These are phyloP conservation scores for Kazachstania sp. DNA, from an alignment of 1,139 yeast species.

Conservation along the genomic window DNA sequence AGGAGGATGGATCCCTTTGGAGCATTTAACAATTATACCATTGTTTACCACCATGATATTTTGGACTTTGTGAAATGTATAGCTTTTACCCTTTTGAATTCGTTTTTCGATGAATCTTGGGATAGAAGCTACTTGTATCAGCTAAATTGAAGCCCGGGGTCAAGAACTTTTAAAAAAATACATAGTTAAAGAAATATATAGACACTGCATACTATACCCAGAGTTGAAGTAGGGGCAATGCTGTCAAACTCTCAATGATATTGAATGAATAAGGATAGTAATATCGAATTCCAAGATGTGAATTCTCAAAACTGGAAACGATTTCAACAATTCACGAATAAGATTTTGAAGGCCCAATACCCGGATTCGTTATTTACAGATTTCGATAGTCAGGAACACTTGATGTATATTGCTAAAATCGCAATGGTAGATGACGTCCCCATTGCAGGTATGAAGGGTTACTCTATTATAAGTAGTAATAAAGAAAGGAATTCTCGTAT, in stretches of 20 bases:
- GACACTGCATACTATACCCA: too few relatives aligned
- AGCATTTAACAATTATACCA: not conserved
- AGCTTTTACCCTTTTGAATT: too few relatives aligned
- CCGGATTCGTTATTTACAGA: conserved; percentile 1
- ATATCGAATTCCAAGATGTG: not conserved
- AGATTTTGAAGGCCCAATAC: not conserved
- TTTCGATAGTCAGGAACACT: not conserved
- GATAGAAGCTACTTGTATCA: too few relatives aligned
- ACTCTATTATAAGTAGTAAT: conserved; percentile 26
- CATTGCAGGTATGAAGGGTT: conserved; percentile 61
- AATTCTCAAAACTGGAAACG: not conserved
- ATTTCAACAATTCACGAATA: not conserved
- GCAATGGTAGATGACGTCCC: conserved; percentile 49
- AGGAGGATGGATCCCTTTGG: not conserved
- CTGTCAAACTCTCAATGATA: not conserved
- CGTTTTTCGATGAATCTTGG: too few relatives aligned
- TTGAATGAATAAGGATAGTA: not conserved
- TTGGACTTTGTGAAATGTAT: too few relatives aligned
- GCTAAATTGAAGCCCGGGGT: too few relatives aligned
- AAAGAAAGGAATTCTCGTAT: conserved; percentile 20
- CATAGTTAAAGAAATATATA: too few relatives aligned
- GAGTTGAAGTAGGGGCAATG: too few relatives aligned
- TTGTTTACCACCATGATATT: too few relatives aligned
- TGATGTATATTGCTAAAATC: not conserved
- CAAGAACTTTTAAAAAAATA: too few relatives aligned